Evolutionary conservation across 768 basidiomycete species (phyloP).

Genomic region (Pleurotus tuber-regium): DNA sequence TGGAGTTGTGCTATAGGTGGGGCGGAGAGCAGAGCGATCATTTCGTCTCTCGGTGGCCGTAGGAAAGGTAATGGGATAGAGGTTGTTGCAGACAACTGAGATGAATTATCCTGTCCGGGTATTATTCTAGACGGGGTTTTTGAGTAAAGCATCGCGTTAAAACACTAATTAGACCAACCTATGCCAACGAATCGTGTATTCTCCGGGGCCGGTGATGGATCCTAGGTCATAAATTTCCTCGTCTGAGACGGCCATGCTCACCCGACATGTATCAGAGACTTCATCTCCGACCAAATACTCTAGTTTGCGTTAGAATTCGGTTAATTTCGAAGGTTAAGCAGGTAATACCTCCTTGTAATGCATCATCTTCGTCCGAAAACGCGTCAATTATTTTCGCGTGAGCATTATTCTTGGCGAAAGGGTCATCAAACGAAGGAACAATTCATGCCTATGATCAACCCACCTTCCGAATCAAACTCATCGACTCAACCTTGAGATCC

Average conservation of each 20-base stretch:
- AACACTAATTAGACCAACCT: constrained; percentile 40
- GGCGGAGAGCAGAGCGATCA: constrained; percentile 64
- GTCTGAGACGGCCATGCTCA: constrained; percentile 44
- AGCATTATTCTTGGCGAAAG: constrained; percentile 35
- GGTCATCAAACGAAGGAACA: constrained; percentile 2
- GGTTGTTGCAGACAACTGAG: constrained; percentile 46
- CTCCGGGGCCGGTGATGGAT: constrained; percentile 48
- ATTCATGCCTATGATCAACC: constrained; percentile 13
- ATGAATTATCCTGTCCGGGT: constrained; percentile 30
- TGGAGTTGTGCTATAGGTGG: constrained; percentile 69
- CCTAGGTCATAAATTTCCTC: constrained; percentile 30
- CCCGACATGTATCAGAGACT: constrained; percentile 53
- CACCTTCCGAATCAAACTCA: constrained; percentile 50
- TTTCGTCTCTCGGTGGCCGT: constrained; percentile 53
- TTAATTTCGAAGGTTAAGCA: background rate
- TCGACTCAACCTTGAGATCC: constrained; percentile 48
- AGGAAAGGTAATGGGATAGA: constrained; percentile 60
- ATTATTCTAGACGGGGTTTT: constrained; percentile 37
- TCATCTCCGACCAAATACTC: constrained; percentile 68
- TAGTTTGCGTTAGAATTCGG: constrained; percentile 20
- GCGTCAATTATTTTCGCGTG: constrained; percentile 50
- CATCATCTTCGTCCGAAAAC: constrained; percentile 49
- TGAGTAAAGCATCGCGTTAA: background rate
- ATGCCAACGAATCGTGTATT: constrained; percentile 63
- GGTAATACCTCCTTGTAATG: constrained; percentile 11